These are phyloP conservation scores for Achaetomium macrosporum DNA, from an alignment of 2,329 filamentous ascomycete genomes.

Conservation along the genomic window DNA sequence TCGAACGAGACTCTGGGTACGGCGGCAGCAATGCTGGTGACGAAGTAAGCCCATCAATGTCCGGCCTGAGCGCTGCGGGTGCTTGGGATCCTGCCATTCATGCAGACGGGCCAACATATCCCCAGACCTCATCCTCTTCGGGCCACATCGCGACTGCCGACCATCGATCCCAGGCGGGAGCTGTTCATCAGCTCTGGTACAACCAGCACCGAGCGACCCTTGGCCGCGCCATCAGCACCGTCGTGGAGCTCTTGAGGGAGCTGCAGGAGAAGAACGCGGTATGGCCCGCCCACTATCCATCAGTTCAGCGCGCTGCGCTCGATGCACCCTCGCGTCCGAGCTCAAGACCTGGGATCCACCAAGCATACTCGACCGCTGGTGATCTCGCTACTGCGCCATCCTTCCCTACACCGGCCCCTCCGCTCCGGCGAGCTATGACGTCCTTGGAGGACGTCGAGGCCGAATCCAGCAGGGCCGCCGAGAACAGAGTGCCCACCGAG, in stretches of 20 bases:
- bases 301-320: conserved; percentile 59
- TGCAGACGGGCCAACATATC: conserved; percentile 41
- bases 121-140: conserved; percentile 28
- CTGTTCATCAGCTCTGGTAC: conserved; percentile 90
- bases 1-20: conserved; percentile 89
- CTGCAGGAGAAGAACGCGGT: conserved; percentile 83
- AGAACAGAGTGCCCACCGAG: conserved; percentile 56
- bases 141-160: conserved; percentile 50
- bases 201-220: conserved; percentile 86
- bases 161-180: conserved; percentile 64
- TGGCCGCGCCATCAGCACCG: conserved; percentile 79
- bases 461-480: conserved; percentile 69
- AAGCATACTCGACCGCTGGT: conserved; percentile 55
- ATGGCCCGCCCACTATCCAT: conserved; percentile 95
- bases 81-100: conserved; percentile 41
- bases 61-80: conserved; percentile 30
- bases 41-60: conserved; percentile 35
- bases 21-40: conserved; percentile 71
- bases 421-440: conserved; percentile 65
- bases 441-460: conserved; percentile 55
- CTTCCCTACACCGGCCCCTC: conserved; percentile 18
- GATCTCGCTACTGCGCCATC: conserved; percentile 38
- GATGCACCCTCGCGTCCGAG: conserved; percentile 40
- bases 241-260: conserved; percentile 74
- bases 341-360: conserved; percentile 56